These are phyloP conservation scores for Phytophthora pistaciae DNA, from an alignment of 352 stramenopile genomes.

Conservation along the genomic window DNA sequence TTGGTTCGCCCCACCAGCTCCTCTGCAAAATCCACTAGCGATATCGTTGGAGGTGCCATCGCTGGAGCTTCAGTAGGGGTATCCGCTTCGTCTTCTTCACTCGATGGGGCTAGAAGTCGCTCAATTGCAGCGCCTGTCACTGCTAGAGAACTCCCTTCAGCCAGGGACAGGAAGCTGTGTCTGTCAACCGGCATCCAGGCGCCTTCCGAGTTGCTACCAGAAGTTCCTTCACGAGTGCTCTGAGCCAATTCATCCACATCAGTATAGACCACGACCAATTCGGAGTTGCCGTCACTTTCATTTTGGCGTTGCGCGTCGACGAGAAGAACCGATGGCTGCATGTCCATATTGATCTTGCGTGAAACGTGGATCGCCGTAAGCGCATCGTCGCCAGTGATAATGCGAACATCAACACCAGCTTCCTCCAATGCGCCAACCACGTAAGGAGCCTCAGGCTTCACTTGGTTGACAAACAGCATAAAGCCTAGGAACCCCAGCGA, in stretches of 20 bases:
- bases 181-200: slow-evolving; percentile 54
- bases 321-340: slow-evolving; percentile 62
- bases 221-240: slow-evolving; percentile 28
- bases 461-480: slow-evolving; percentile 91
- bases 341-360: slow-evolving; percentile 79
- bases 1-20: slow-evolving; percentile 64
- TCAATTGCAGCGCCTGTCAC: slow-evolving; percentile 73
- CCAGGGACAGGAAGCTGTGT: slow-evolving; percentile 59
- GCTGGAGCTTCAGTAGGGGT: background rate
- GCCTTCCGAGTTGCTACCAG: slow-evolving; percentile 16
- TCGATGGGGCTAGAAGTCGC: slow-evolving; percentile 40
- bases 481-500: slow-evolving; percentile 86
- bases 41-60: slow-evolving; percentile 11
- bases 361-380: slow-evolving; percentile 80
- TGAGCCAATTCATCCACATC: slow-evolving; percentile 69
- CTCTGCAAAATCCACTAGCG: slow-evolving; percentile 53
- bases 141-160: slow-evolving; percentile 70
- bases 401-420: slow-evolving; percentile 81
- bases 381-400: slow-evolving; percentile 92
- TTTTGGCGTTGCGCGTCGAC: slow-evolving; percentile 44
- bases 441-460: slow-evolving; percentile 86
- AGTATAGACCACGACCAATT: slow-evolving; percentile 52
- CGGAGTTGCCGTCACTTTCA: slow-evolving; percentile 6
- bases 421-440: slow-evolving; percentile 84
- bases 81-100: slow-evolving; percentile 22